Evolutionary conservation across 306 rosid species (phyloP).

Genomic region (Senna siamea): DNA sequence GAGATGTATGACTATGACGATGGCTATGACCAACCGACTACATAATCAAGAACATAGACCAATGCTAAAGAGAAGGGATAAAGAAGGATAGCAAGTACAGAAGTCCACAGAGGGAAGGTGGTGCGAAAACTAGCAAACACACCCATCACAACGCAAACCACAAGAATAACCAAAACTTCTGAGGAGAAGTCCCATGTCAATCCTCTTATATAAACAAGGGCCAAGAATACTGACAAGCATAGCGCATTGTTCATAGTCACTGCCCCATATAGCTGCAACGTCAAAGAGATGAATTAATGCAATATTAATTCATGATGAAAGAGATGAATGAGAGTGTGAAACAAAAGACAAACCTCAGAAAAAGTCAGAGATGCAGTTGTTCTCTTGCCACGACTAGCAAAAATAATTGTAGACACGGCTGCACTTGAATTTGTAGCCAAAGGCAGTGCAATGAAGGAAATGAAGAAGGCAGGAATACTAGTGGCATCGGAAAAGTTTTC

Average conservation of each 20-base stretch:
- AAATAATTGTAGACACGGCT: slow-evolving; percentile 85
- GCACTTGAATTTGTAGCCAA: slow-evolving; percentile 91
- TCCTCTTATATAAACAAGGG: slow-evolving; percentile 76
- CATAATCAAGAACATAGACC: slow-evolving; percentile 87
- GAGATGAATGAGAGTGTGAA: too few species aligned
- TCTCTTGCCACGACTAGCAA: slow-evolving; percentile 80
- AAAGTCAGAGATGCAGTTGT: slow-evolving; percentile 82
- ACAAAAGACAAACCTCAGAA: slow-evolving; percentile 78
- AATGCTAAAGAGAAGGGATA: slow-evolving; percentile 84
- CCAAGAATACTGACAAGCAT: slow-evolving; percentile 87
- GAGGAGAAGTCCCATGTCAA: slow-evolving; percentile 92
- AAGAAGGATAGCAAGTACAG: slow-evolving; percentile 76
- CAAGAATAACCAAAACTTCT: slow-evolving; percentile 79
- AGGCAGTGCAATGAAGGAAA: slow-evolving; percentile 86
- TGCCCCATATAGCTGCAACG: slow-evolving; percentile 87
- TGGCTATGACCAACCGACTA: slow-evolving; percentile 86
- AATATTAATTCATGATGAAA: too few species aligned
- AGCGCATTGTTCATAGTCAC: slow-evolving; percentile 94
- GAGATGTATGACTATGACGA: too few species aligned
- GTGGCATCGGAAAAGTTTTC: slow-evolving; percentile 86
- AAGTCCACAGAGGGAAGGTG: slow-evolving; percentile 84
- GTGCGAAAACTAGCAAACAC: slow-evolving; percentile 81
- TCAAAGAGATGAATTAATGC: too few species aligned
- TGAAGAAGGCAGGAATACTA: slow-evolving; percentile 87
- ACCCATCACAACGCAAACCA: slow-evolving; percentile 78